Evolutionary conservation across 495 filamentous ascomycete species (phyloP).

Genomic region (Rhypophila decipiens): DNA sequence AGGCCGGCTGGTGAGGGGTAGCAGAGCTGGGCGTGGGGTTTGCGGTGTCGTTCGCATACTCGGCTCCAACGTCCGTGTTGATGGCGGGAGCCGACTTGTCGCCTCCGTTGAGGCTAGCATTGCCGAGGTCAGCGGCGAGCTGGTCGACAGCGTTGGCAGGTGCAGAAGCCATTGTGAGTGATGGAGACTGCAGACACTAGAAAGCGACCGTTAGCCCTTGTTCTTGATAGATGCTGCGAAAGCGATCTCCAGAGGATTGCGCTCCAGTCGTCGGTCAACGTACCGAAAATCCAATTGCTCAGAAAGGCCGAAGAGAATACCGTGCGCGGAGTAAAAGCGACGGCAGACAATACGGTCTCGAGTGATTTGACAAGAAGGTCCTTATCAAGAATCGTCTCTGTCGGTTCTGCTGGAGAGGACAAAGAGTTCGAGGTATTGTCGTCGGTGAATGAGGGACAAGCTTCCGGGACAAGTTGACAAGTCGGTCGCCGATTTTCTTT

Average conservation of each 20-base stretch:
- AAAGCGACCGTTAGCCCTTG: conserved; percentile 7
- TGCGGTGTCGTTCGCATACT: conserved; percentile 48
- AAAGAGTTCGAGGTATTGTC: conserved; percentile 10
- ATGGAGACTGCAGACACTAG: conserved; percentile 6
- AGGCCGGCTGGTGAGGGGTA: conserved; percentile 69
- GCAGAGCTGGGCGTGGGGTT: conserved; percentile 66
- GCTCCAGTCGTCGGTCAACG: conserved; percentile 4
- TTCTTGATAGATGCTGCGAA: background rate
- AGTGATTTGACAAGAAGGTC: conserved; percentile 2
- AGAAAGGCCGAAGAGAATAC: conserved; percentile 8
- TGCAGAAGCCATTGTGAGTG: conserved; percentile 54
- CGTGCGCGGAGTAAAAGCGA: conserved; percentile 18
- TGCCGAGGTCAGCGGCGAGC: conserved; percentile 57
- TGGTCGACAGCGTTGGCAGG: conserved; percentile 62
- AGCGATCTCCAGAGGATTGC: background rate
- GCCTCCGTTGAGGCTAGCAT: conserved; percentile 54
- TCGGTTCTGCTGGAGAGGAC: conserved; percentile 9
- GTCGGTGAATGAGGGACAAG: conserved; percentile 8
- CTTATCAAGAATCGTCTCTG: conserved; percentile 5
- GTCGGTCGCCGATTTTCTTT: conserved; percentile 4
- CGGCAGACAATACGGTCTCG: conserved; percentile 24
- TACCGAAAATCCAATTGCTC: conserved; percentile 13
- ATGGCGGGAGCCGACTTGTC: conserved; percentile 56
- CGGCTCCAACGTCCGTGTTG: conserved; percentile 57
- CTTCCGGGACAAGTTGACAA: conserved; percentile 5